phyloP scores from a whole-genome alignment of 352 stramenopile genomes.

The Phytopythium ostracodes region DNA sequence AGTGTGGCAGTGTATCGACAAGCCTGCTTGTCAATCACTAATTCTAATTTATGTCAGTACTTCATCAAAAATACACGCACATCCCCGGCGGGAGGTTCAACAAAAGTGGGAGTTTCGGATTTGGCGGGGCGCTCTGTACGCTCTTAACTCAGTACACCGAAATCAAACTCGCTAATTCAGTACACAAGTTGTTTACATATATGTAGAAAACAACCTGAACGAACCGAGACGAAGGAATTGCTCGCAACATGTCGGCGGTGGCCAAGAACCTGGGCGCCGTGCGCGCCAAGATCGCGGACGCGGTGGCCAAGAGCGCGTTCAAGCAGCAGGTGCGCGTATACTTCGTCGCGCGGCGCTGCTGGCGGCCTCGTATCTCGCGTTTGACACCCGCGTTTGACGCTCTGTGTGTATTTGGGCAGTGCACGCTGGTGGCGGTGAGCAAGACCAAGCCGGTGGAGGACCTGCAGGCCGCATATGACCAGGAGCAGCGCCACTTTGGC shows the following conservation, averaged over 20 bases:
- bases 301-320: constrained; percentile 39
- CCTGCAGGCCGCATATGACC: constrained; percentile 87
- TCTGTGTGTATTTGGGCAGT: constrained; percentile 13
- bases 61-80: too few relatives aligned
- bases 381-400: not conserved
- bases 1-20: too few relatives aligned
- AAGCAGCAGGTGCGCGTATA: constrained; percentile 33
- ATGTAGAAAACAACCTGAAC: not conserved
- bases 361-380: not conserved
- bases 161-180: too few relatives aligned
- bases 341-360: not conserved
- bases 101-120: too few relatives aligned
- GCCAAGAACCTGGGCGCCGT: constrained; percentile 59
- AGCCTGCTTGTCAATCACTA: too few relatives aligned
- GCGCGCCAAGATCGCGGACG: constrained; percentile 55
- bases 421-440: constrained; percentile 90
- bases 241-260: constrained; percentile 24
- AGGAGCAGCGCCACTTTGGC: constrained; percentile 93
- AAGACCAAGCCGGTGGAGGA: constrained; percentile 93
- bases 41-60: too few relatives aligned
- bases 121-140: too few relatives aligned
- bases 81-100: too few relatives aligned
- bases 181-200: too few relatives aligned
- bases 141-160: too few relatives aligned
- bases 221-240: not conserved